phyloP scores from a whole-genome alignment of 176 grass and related monocot genomes.

The Carex littledalei region DNA sequence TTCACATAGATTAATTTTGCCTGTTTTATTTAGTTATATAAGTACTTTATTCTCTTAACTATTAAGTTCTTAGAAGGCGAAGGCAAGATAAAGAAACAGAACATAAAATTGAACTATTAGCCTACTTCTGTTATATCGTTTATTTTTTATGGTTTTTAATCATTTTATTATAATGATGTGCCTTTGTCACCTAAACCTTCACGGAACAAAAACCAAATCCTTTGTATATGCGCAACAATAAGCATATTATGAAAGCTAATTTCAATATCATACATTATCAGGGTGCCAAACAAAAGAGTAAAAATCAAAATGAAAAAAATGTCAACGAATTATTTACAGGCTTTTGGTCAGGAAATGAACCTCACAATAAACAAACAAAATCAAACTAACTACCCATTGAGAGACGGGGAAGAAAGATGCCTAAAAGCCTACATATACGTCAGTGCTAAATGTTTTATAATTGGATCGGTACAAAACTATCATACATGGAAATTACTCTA shows the following conservation, averaged over 20 bases:
- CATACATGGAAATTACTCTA: neutral
- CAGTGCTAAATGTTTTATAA: neutral
- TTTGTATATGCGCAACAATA: neutral
- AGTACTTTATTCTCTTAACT: neutral
- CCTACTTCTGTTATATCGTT: neutral
- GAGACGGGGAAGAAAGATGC: neutral
- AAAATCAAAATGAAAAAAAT: neutral
- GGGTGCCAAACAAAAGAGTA: neutral
- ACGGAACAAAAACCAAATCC: too few species aligned
- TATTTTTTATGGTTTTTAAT: neutral
- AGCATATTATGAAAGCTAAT: neutral
- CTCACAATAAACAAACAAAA: conserved; percentile 6
- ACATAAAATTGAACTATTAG: too few species aligned
- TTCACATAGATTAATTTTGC: neutral
- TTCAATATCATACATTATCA: neutral
- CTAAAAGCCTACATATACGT: neutral
- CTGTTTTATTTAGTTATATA: neutral
- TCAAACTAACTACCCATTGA: neutral
- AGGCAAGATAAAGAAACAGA: neutral
- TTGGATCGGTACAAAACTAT: neutral
- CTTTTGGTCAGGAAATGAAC: neutral
- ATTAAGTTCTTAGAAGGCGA: neutral
- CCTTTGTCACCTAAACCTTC: too few species aligned
- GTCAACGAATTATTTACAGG: conserved; percentile 4
- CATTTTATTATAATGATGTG: too few species aligned